These are phyloP conservation scores for Mycosphaerelloides madeirae DNA, from an alignment of 2,329 filamentous ascomycete species.

Conservation along the genomic window DNA sequence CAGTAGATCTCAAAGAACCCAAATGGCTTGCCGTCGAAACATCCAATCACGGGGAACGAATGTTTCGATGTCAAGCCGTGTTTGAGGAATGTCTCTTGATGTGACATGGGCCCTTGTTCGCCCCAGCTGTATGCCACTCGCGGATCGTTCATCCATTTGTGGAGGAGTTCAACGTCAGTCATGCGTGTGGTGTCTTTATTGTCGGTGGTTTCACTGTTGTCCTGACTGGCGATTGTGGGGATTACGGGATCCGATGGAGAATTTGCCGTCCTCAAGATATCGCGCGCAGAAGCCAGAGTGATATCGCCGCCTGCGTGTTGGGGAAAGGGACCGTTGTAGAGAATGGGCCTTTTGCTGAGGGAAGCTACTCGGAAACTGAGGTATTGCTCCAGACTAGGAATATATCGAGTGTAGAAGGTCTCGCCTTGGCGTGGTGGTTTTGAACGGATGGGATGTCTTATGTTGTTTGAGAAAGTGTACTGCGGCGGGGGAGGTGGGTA, in stretches of 20 bases:
- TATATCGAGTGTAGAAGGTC: conserved; percentile 81
- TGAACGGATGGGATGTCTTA: conserved; percentile 79
- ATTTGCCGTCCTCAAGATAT: conserved; percentile 14
- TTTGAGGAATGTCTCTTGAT: conserved; percentile 64
- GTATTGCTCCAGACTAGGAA: conserved; percentile 77
- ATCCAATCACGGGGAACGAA: conserved; percentile 84
- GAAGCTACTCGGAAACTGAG: conserved; percentile 84
- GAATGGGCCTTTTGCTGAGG: conserved; percentile 58
- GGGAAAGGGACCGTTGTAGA: conserved; percentile 56
- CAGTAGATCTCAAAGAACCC: conserved; percentile 98
- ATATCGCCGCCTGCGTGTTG: conserved; percentile 20
- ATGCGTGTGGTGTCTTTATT: conserved; percentile 19
- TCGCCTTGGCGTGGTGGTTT: conserved; percentile 89
- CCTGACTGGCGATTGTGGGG: conserved; percentile 27
- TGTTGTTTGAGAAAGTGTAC: conserved; percentile 70
- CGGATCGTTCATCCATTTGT: conserved; percentile 83
- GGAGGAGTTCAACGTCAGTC: conserved; percentile 64
- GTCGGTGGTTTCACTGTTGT: not conserved
- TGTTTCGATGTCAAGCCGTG: conserved; percentile 62
- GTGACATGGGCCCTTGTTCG: conserved; percentile 50
- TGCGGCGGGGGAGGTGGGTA: conserved; percentile 79
- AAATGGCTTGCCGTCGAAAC: conserved; percentile 93
- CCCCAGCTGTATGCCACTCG: conserved; percentile 87
- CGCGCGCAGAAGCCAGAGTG: conserved; percentile 30
- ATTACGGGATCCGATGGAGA: conserved; percentile 44